Conservation (phyloP, 2,329 filamentous ascomycete species). For the Fusarium continuum region DNA sequence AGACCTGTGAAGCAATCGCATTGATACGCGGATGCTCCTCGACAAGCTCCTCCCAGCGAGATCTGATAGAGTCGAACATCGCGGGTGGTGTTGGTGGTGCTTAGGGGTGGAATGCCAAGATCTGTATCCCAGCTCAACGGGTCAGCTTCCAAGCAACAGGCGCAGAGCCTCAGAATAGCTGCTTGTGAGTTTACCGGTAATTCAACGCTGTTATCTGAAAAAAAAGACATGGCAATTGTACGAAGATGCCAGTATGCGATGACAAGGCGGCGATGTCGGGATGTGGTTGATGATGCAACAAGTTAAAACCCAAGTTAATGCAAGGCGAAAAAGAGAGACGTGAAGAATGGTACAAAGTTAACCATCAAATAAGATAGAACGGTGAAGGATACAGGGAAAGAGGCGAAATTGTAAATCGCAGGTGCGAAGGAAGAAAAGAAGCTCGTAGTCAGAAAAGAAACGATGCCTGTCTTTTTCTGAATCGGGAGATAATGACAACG, state of each 20-base stretch:
- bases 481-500: conserved; percentile 3
- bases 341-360: background rate
- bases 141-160: conserved; percentile 16
- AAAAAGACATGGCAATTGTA: conserved; percentile 26
- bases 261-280: background rate
- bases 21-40: conserved; percentile 34
- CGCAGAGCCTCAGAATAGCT: conserved; percentile 12
- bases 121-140: conserved; percentile 5
- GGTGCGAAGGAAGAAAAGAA: background rate
- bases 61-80: conserved; percentile 36
- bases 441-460: background rate
- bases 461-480: background rate
- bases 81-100: background rate
- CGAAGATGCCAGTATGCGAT: background rate
- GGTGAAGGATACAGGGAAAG: background rate
- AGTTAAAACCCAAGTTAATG: too few species aligned
- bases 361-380: background rate
- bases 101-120: conserved; percentile 22
- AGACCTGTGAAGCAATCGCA: background rate
- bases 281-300: background rate
- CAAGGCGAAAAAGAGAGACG: background rate
- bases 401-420: background rate
- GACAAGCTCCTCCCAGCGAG: conserved; percentile 36
- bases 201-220: conserved; percentile 19
- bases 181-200: conserved; percentile 1